A percentile compares a stretch with the other conserved stretches of the same genome.
Evolutionary conservation across 441 rosid species (phyloP).

Genomic region (Gossypium aridum): DNA sequence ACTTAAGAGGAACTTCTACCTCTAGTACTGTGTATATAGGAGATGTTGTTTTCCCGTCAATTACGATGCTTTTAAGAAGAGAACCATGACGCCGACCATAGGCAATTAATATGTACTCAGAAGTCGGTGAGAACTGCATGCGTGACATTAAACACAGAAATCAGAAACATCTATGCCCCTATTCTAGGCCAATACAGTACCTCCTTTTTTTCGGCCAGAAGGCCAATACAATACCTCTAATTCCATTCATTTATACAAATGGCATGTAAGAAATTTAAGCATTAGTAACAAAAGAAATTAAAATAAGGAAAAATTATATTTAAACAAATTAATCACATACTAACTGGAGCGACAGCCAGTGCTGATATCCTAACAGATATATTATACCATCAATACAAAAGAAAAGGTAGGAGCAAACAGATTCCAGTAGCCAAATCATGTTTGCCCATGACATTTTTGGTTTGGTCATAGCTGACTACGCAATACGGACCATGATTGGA

Average conservation of each 20-base stretch:
- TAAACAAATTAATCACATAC: background rate
- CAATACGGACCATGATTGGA: background rate
- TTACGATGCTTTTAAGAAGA: slow-evolving; percentile 68
- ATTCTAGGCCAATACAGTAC: background rate
- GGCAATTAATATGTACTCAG: slow-evolving; percentile 79
- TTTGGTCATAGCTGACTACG: background rate
- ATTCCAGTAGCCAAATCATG: background rate
- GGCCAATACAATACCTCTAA: background rate
- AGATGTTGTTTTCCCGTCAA: slow-evolving; percentile 65
- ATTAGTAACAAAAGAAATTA: background rate
- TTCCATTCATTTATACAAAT: background rate
- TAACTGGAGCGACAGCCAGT: background rate
- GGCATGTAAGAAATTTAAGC: background rate
- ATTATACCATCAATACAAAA: background rate
- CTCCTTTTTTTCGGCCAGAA: no score
- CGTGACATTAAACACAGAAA: slow-evolving; percentile 9
- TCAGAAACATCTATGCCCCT: slow-evolving; percentile 3
- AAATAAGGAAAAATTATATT: background rate
- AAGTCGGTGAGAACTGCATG: slow-evolving; percentile 84
- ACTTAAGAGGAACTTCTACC: slow-evolving; percentile 30
- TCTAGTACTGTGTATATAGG: slow-evolving; percentile 81
- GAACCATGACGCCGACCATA: slow-evolving; percentile 89
- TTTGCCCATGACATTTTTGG: background rate
- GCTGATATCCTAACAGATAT: background rate
- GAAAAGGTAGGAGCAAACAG: background rate